Evolutionary conservation across 306 rosid species (phyloP).

Genomic region (Castanea crenata): DNA sequence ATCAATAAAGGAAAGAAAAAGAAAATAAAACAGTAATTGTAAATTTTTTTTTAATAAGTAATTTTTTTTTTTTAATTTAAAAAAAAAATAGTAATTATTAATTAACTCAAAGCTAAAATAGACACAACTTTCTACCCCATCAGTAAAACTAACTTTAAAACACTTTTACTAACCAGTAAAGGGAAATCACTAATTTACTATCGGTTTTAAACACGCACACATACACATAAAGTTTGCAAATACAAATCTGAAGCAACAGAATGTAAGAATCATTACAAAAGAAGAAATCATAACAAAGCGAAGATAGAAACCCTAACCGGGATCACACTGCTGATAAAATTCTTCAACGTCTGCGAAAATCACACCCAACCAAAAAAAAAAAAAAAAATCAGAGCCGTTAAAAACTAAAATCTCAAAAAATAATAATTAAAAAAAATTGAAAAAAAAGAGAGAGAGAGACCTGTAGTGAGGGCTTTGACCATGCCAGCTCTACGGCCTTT

Average conservation of each 20-base stretch:
- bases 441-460: conserved; percentile 15
- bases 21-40: too few species aligned
- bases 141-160: too few species aligned
- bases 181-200: neutral
- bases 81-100: too few species aligned
- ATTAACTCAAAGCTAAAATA: too few species aligned
- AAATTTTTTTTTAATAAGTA: too few species aligned
- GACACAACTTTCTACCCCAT: too few species aligned
- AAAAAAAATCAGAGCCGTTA: neutral
- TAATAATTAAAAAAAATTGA: neutral
- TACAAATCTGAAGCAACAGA: neutral
- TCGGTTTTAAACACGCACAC: too few species aligned
- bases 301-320: conserved; percentile 50
- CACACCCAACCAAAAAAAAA: neutral
- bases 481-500: conserved; percentile 59
- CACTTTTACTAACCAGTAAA: neutral
- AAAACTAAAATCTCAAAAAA: neutral
- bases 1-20: neutral
- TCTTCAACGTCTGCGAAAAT: conserved; percentile 48
- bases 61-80: too few species aligned
- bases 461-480: conserved; percentile 64
- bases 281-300: neutral
- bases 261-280: neutral
- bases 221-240: neutral
- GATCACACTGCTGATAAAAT: conserved; percentile 66